These are phyloP conservation scores for Clitopilus passeckerianus DNA, from an alignment of 768 basidiomycete genomes.

Conservation along the genomic window DNA sequence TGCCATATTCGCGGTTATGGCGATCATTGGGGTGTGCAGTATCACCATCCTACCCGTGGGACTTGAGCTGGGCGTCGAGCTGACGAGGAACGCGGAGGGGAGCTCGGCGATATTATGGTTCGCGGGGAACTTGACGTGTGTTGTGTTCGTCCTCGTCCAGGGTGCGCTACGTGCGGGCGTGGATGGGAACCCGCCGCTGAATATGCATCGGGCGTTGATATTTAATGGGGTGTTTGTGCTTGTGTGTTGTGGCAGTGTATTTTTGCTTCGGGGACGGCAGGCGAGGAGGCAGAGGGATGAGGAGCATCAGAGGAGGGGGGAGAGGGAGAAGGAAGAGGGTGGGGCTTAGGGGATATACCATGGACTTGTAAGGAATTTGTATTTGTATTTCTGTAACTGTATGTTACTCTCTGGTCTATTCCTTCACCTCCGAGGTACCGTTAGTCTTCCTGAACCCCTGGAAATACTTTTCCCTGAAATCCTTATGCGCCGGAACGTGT, in stretches of 20 bases:
- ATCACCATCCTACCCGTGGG: conserved; percentile 71
- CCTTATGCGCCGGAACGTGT: conserved; percentile 79
- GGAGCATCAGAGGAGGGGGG: conserved; percentile 25
- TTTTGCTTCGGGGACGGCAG: conserved; percentile 58
- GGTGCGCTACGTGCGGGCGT: conserved; percentile 62
- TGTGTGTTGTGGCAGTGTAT: conserved; percentile 31
- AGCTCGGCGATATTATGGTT: conserved; percentile 78
- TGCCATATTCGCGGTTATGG: conserved; percentile 62
- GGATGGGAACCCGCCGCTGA: conserved; percentile 61
- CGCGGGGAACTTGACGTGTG: conserved; percentile 61
- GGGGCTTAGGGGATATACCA: not conserved
- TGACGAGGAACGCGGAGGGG: conserved; percentile 75
- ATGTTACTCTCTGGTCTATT: not conserved
- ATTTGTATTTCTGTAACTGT: not conserved
- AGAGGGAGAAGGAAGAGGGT: not conserved
- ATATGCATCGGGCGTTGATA: conserved; percentile 66
- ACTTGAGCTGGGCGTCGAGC: conserved; percentile 74
- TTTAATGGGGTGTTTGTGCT: conserved; percentile 55
- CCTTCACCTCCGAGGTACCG: not conserved
- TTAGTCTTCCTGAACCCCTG: conserved; percentile 61
- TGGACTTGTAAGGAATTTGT: not conserved
- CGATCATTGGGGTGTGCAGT: conserved; percentile 60
- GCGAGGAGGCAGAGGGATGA: conserved; percentile 60
- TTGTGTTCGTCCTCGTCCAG: conserved; percentile 61
- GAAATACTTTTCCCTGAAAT: conserved; percentile 88